These are phyloP conservation scores for Scedosporium apiospermum DNA, from an alignment of 2,329 filamentous ascomycete species.

Conservation along the genomic window DNA sequence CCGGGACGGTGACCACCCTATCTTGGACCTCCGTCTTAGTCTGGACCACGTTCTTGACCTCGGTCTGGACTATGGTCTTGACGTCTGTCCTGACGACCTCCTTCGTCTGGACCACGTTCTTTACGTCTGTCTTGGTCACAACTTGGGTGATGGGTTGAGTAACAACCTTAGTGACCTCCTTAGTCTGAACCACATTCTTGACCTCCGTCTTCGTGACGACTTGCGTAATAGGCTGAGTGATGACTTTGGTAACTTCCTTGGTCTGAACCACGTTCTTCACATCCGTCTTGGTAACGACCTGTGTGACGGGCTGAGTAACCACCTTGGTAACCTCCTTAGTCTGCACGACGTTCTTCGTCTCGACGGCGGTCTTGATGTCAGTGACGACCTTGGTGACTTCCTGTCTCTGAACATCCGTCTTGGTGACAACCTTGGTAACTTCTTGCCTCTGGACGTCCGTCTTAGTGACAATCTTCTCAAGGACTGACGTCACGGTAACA, in stretches of 20 bases:
- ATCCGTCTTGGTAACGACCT: background rate
- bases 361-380: background rate
- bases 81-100: background rate
- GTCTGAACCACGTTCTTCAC: background rate
- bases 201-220: background rate
- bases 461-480: background rate
- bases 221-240: background rate
- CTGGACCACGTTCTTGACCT: background rate
- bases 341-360: constrained; percentile 1
- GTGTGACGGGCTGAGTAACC: background rate
- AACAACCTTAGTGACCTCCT: background rate
- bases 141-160: background rate
- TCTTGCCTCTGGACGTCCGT: background rate
- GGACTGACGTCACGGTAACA: constrained; percentile 3
- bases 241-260: background rate
- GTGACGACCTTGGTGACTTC: background rate
- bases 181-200: background rate
- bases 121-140: background rate
- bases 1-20: background rate
- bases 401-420: background rate
- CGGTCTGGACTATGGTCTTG: background rate
- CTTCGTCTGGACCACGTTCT: background rate
- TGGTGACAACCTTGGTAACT: background rate
- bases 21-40: background rate
- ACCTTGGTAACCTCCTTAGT: background rate